Evolutionary conservation across 2,329 filamentous ascomycete genomes (phyloP), one percentile per base, ranked within the genome.

Genomic region (Beauveria australis): DNA sequence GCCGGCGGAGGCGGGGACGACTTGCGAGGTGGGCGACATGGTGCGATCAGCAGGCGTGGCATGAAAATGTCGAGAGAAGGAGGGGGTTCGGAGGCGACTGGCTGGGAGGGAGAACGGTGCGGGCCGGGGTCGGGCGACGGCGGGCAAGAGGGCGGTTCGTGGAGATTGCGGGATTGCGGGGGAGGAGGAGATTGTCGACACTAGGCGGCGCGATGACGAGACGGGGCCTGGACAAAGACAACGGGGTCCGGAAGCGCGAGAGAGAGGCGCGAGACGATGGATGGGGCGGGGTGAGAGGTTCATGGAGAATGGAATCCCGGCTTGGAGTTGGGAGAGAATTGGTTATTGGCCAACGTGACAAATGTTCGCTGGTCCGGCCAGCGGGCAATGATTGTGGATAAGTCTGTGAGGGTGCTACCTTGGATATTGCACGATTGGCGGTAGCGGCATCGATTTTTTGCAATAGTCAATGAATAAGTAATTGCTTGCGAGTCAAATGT

Each of bases 1-100:
- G 64, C 82, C 82, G 76, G 89, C 86, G 70, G 88, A 85, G 44
- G 90, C 83, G 53, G 81, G 41, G 59, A 55, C 75, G 41, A 24
- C 54, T 48, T 57, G 54, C 41, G 77, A 71, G 33, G 77, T 70
- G 79, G 82, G 81, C 67, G 63, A 62, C 59, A 60, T 60, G 41
- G 40, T 47, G n/a, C 40, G 48, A 16, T 28, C 63, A 57, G 40
- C 53, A 48, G 62, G 52, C 10, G 14, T 28, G 46, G 5, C 46
- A 30, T 26, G 12, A 18, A 19, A 10, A 9, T 43, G 22, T n/a
- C 52, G 52, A 18, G 24, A 10, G 40, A 7, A 14, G 47, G 14
- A 30, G 22, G 52, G 26, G 37, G 18, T 51, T 55, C 47, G 48
- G 28, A 1, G 30, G 44, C 53, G 26, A 40, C 26, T 18, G 18